Evolutionary conservation across 495 filamentous ascomycete species (phyloP), one percentile per base, ranked within the genome.

Genomic region (Penicillium tannophilum): DNA sequence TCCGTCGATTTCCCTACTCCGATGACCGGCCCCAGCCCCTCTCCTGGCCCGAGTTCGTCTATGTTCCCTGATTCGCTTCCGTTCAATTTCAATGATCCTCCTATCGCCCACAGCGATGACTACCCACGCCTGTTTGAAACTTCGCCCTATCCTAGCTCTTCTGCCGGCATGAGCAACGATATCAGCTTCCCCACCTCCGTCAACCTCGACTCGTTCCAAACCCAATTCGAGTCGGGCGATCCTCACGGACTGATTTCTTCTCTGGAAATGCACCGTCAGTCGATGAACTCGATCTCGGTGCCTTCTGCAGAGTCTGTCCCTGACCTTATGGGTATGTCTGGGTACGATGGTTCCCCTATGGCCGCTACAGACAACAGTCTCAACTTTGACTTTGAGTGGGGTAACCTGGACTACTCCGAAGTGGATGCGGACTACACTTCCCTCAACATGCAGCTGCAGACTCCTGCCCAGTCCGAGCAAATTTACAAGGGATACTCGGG

Each of bases 211-310:
- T 75, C 78, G 24, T 84, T 73, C 55, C 63, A 82, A 79, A 54
- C 63, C 74, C 57, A 77, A 61, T 69, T 83, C 36, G 76, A 76
- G 33, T 76, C 80, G 31, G 84, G 83, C 42, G 84, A 87, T 58
- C 81, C 86, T 31, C 64, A 71, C 19, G 59, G 58, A 11, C 42
- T 71, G 28, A 66, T 73, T 36, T 55, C 70, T 0, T 47, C 56
- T 4, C 46, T 69, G 49, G 59, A 66, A 30, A 61, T 70, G 46
- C 62, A 70, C 45, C 69, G 63, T 7, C 58, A 64, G 46, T 69
- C 66, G 6, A 62, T 72, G 64, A 67, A 72, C 45, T 56, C 59
- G 19, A 63, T 63, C 60, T 67, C 65, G 6, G 46, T 71, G 16
- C 63, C 66, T 24, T 69, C 64, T 9, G 52, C 64, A 0, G 61